These are phyloP conservation scores for Tetrastigma voinierianum DNA, from an alignment of 164 flowering plant species.

Conservation along the genomic window DNA sequence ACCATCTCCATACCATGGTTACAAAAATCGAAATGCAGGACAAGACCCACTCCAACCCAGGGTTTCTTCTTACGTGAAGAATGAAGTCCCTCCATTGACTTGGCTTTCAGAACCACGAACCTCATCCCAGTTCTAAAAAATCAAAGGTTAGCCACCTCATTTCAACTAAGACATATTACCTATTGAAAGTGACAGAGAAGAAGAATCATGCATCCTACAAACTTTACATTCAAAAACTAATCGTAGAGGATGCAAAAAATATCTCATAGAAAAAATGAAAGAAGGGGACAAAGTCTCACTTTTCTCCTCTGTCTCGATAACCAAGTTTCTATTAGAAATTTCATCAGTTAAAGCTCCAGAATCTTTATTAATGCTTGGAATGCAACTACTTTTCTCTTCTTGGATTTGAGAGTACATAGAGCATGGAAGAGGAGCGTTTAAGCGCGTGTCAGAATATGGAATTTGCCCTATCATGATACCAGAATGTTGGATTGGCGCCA, in stretches of 20 bases:
- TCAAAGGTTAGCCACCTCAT: slow-evolving; percentile 2
- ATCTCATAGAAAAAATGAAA: not conserved
- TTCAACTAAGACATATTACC: not conserved
- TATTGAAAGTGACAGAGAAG: not conserved
- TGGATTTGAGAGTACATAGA: slow-evolving; percentile 62
- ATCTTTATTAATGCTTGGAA: slow-evolving; percentile 12
- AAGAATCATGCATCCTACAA: not conserved
- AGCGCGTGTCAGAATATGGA: slow-evolving; percentile 93
- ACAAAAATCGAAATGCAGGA: slow-evolving; percentile 98
- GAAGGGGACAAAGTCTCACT: slow-evolving; percentile 26
- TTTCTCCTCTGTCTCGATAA: slow-evolving; percentile 23
- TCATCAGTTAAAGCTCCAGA: slow-evolving; percentile 20
- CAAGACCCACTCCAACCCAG: slow-evolving; percentile 97
- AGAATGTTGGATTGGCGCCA: slow-evolving; percentile 10
- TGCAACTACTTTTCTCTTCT: slow-evolving; percentile 29
- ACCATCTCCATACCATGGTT: slow-evolving; percentile 72
- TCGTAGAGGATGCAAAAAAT: not conserved
- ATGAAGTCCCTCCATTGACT: slow-evolving; percentile 22
- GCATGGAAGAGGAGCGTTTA: slow-evolving; percentile 84
- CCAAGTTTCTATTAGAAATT: slow-evolving; percentile 22
- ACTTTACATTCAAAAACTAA: not conserved
- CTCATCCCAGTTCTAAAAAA: slow-evolving; percentile 15
- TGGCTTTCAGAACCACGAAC: slow-evolving; percentile 16
- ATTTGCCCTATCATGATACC: slow-evolving; percentile 69
- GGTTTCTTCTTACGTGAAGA: slow-evolving; percentile 42